Evolutionary conservation across 2,329 filamentous ascomycete species (phyloP), one percentile per base, ranked within the genome.

Genomic region (Aspergillus cejpii): DNA sequence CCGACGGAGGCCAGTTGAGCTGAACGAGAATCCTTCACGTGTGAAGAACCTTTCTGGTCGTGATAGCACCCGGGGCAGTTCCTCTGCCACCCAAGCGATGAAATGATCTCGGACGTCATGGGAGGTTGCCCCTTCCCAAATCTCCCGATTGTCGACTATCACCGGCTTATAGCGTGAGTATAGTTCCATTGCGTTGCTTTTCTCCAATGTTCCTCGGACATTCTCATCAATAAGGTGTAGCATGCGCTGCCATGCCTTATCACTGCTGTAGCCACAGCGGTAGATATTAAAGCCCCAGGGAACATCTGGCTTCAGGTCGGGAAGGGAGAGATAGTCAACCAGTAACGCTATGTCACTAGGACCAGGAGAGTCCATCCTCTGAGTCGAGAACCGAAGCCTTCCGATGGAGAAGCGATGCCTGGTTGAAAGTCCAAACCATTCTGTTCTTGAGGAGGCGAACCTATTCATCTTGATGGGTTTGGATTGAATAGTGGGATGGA

Each of bases 231-330:
- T 41, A 11, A 44, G 36, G 26, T 48, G 37, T 26, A 52, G 39
- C 37, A 50, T 48, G 47, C 40, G 20, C 19, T 52, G 42, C 50
- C 49, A 52, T 21, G 45, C 41, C 24, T 44, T 34, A 19, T 52
- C 46, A 41, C 50, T 39, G 26, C 26, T 29, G 34, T 50, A 54
- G 6, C 45, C 44, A 34, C 49, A 52, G 23, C 49, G 51, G 34
- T 50, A 54, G 15, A 52, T 31, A 24, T 46, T 44, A 41, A 52
- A 54, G 6, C 50, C 50, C 50, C 47, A 54, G 15, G 37, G 17
- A 28, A 36, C 17, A 39, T 43, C 34, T 27, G 26, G 42, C 23
- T 39, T 28, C 27, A 29, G 27, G 27, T n/a, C 27, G 12, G 12
- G 12, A n/a, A 6, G 1, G 2, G 27, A 29, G 12, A 29, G 27